These are phyloP conservation scores for Blastobotrys proliferans DNA, from an alignment of 1,139 yeast species.

Conservation along the genomic window DNA sequence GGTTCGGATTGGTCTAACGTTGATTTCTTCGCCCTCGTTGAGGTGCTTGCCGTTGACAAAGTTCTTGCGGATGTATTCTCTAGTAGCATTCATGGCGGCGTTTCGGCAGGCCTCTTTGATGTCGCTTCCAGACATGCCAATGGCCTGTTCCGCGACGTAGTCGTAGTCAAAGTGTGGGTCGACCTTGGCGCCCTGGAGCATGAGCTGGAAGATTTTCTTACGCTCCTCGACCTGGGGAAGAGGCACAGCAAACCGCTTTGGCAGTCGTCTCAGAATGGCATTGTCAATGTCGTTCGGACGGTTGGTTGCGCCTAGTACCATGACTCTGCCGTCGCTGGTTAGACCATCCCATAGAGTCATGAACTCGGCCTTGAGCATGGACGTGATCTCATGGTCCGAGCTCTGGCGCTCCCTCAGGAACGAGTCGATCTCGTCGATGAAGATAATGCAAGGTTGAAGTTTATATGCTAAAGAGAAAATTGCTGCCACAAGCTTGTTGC, in stretches of 20 bases:
- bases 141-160: slow-evolving; percentile 57
- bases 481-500: slow-evolving; percentile 91
- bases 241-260: slow-evolving; percentile 78
- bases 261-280: slow-evolving; percentile 90
- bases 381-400: slow-evolving; percentile 91
- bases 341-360: slow-evolving; percentile 98
- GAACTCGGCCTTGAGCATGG: slow-evolving; percentile 91
- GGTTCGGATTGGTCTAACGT: slow-evolving; percentile 39
- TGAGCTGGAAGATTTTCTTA: slow-evolving; percentile 58
- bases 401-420: slow-evolving; percentile 83
- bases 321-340: slow-evolving; percentile 65
- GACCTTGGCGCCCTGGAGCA: slow-evolving; percentile 60
- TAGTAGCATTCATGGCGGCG: slow-evolving; percentile 85
- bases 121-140: slow-evolving; percentile 87
- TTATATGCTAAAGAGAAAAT: slow-evolving; percentile 86
- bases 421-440: slow-evolving; percentile 95
- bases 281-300: slow-evolving; percentile 87
- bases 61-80: slow-evolving; percentile 61
- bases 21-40: slow-evolving; percentile 28
- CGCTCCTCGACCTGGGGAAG: slow-evolving; percentile 73
- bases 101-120: slow-evolving; percentile 86
- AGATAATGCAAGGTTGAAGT: slow-evolving; percentile 89
- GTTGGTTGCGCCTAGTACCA: slow-evolving; percentile 94
- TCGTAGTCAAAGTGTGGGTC: slow-evolving; percentile 55
- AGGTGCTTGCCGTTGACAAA: slow-evolving; percentile 29